Conservation (phyloP, 768 basidiomycete species). For the Suillus lakei region DNA sequence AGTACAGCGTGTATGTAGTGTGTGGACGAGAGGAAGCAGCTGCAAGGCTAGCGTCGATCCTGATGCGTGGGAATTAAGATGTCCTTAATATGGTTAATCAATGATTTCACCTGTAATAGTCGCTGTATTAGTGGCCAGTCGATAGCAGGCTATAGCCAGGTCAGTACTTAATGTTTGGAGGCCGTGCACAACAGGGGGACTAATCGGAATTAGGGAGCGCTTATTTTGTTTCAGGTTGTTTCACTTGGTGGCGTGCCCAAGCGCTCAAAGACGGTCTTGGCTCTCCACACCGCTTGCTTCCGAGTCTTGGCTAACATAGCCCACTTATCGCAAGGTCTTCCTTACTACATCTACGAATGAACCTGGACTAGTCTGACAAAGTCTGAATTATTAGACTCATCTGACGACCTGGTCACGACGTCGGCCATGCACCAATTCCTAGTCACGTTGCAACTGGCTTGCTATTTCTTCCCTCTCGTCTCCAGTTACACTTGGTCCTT, state of each 20-base stretch:
- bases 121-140: background rate
- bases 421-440: constrained; percentile 15
- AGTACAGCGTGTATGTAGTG: constrained; percentile 4
- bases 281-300: constrained; percentile 4
- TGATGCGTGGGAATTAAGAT: constrained; percentile 5
- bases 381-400: constrained; percentile 2
- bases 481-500: constrained; percentile 49
- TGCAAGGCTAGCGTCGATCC: background rate
- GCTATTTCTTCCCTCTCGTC: constrained; percentile 30
- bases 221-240: background rate
- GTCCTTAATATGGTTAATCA: background rate
- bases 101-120: background rate
- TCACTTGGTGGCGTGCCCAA: background rate
- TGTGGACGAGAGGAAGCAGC: constrained; percentile 10
- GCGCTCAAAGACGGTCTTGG: background rate
- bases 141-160: background rate
- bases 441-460: constrained; percentile 1
- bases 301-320: background rate
- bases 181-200: background rate
- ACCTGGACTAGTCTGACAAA: constrained; percentile 4
- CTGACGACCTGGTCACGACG: constrained; percentile 2
- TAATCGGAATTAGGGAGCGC: background rate
- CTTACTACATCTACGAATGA: constrained; percentile 17
- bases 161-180: constrained; percentile 1
- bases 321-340: constrained; percentile 1